A percentile compares a stretch with the other conserved stretches of the same genome.
These are phyloP conservation scores for Urtica urens DNA, from an alignment of 306 rosid genomes.

Conservation along the genomic window DNA sequence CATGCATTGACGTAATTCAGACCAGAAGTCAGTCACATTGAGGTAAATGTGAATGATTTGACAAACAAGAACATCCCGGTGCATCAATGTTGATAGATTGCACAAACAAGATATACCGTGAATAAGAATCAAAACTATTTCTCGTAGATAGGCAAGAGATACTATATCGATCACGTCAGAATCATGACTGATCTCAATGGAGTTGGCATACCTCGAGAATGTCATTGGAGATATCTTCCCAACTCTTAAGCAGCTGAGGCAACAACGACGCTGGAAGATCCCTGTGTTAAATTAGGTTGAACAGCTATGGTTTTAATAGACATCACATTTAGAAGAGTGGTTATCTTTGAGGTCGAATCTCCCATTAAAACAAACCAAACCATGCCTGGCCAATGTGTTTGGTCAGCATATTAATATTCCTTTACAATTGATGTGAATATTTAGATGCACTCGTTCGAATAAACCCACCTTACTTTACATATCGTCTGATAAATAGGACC, in stretches of 20 bases:
- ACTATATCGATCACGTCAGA: too few species aligned
- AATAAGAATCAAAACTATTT: too few species aligned
- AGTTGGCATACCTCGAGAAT: conserved; percentile 48
- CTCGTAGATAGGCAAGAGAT: too few species aligned
- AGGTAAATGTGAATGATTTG: not conserved
- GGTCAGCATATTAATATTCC: too few species aligned
- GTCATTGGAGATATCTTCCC: conserved; percentile 53
- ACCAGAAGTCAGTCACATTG: not conserved
- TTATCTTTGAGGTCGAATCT: too few species aligned
- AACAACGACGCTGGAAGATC: conserved; percentile 54
- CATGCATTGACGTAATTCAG: too few species aligned
- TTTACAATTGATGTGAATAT: too few species aligned
- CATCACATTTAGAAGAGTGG: too few species aligned
- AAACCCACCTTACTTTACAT: conserved; percentile 55
- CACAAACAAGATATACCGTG: not conserved
- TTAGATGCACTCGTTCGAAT: conserved; percentile 1
- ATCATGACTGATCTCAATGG: not conserved
- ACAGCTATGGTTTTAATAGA: too few species aligned
- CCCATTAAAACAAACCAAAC: too few species aligned
- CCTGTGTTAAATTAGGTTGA: conserved; percentile 46
- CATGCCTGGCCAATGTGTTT: too few species aligned
- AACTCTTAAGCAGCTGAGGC: conserved; percentile 47
- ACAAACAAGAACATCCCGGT: not conserved
- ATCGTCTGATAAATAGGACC: conserved; percentile 42
- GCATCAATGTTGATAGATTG: not conserved